phyloP scores from a whole-genome alignment of 768 basidiomycete species.

The Pisolithus microcarpus region DNA sequence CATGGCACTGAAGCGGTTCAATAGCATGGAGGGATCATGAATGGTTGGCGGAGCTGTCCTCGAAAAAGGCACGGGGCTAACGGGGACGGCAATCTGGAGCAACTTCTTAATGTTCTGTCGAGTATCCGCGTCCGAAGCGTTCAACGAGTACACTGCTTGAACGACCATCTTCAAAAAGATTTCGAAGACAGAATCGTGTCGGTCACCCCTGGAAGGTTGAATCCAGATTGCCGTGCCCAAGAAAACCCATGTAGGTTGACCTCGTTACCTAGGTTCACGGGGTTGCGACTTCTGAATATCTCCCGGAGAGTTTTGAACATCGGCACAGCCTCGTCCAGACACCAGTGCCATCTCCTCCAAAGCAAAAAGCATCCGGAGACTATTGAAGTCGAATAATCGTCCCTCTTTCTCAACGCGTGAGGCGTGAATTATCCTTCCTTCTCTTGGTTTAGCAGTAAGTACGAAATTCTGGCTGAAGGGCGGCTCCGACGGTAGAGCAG shows the following conservation, averaged over 20 bases:
- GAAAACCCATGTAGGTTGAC: conserved; percentile 66
- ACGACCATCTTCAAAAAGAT: conserved; percentile 76
- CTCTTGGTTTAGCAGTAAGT: conserved; percentile 40
- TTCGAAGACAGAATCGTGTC: conserved; percentile 68
- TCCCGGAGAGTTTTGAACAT: conserved; percentile 60
- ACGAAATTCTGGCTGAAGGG: conserved; percentile 26
- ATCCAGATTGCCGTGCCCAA: conserved; percentile 46
- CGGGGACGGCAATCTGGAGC: conserved; percentile 63
- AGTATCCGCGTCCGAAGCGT: conserved; percentile 26
- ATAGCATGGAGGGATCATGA: conserved; percentile 64
- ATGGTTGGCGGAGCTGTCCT: conserved; percentile 41
- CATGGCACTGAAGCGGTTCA: conserved; percentile 74
- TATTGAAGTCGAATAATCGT: conserved; percentile 64
- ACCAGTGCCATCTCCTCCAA: conserved; percentile 73
- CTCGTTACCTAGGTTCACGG: conserved; percentile 61
- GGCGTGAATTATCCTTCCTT: conserved; percentile 35
- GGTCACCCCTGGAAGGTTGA: conserved; percentile 45
- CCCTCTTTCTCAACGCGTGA: conserved; percentile 44
- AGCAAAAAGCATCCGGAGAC: conserved; percentile 69
- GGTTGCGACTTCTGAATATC: conserved; percentile 72
- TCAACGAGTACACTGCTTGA: conserved; percentile 36
- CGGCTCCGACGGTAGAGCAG: conserved; percentile 15
- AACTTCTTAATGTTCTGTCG: conserved; percentile 53
- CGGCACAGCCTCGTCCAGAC: conserved; percentile 43
- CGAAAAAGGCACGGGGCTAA: conserved; percentile 61